Base-by-base conservation (phyloP, 495 filamentous ascomycete genomes). In the Penicillium waksmanii region DNA sequence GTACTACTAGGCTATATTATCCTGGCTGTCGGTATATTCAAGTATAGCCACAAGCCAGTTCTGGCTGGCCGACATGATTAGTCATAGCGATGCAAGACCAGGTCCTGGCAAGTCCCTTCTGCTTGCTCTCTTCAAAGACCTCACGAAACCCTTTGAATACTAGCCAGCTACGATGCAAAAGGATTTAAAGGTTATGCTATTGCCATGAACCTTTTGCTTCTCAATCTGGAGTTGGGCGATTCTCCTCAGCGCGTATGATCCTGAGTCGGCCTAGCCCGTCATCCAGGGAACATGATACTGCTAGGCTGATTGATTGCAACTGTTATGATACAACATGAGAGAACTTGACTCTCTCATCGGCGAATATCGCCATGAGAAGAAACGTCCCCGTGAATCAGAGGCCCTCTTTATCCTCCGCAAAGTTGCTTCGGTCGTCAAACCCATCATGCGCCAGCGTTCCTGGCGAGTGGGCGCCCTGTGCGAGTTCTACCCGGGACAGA, bases 361-460 rank as follows among this genome's bases (percentile, higher is more conserved):
- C 12, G 87, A 87, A 57, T 97, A 89, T 71, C 88, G 89, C 56
- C 93, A 97, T 79, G 81, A 96, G 40, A 85, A 80, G 58, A 75
- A 86, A 38, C 84, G 90, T 3, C 87, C 89, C 0, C 83, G 88
- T 7, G 85, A 89, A 57, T 80, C 87, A 10, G 91, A 96, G 58
- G 95, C 93, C n/a, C 80, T 97, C 12, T 78, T 85, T n/a, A 85
- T 84, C 43, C 81, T 98, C 12, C 89, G 85, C 60, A 93, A 92
- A 72, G 80, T 96, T 21, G 92, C 93, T 17, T 95, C 92, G 12
- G 72, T 96, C 13, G 93, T 98, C 44, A 98, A 97, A 72, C 95
- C 95, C 13, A 90, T 98, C 54, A 98, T 98, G 94, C 80, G 91
- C 60, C 90, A 90, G 51, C 82, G 91, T 44, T 80, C 79, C 23